Evolutionary conservation across 2,329 filamentous ascomycete species (phyloP).

Genomic region (Pyricularia grisea): DNA sequence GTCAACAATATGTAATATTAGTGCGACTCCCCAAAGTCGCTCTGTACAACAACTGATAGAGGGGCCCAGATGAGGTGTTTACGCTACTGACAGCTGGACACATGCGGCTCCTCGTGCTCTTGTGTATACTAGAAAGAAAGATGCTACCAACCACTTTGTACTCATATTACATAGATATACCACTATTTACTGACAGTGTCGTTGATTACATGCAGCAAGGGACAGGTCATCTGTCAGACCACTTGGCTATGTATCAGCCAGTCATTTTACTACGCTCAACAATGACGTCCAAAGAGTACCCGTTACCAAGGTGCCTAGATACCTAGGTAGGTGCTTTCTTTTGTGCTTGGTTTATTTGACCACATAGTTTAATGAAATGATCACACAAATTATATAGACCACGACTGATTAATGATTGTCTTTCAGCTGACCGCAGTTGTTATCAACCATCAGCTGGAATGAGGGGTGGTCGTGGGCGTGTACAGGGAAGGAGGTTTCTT

Average conservation of each 20-base stretch:
- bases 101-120: neutral
- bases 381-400: neutral
- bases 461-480: neutral
- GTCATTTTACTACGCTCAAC: neutral
- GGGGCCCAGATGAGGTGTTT: neutral
- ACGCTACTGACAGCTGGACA: neutral
- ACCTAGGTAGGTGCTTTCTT: too few relatives aligned
- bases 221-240: neutral
- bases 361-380: neutral
- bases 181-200: neutral
- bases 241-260: neutral
- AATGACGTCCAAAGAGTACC: too few relatives aligned
- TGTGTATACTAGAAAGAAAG: neutral
- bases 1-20: neutral
- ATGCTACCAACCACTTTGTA: constrained; percentile 1
- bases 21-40: neutral
- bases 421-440: neutral
- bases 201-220: neutral
- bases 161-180: constrained; percentile 1
- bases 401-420: neutral
- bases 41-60: neutral
- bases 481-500: neutral
- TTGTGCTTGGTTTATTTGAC: neutral
- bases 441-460: neutral
- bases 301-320: too few relatives aligned